Conservation (phyloP, 108 stramenopile species). For the Fistulifera pelliculosa region DNA sequence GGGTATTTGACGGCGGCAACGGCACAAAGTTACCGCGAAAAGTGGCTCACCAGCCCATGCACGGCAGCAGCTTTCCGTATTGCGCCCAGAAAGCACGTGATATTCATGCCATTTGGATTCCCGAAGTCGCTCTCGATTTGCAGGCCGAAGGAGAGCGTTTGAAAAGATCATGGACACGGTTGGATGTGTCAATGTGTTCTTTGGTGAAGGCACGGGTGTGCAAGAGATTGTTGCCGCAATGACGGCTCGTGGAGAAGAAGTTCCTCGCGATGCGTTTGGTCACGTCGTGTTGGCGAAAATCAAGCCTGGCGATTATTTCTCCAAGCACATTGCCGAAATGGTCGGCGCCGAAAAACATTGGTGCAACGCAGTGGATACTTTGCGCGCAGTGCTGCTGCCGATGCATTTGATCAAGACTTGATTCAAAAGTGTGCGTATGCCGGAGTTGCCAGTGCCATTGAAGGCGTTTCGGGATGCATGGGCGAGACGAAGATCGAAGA, state of each 20-base stretch:
- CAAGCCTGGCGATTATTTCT: conserved; percentile 83
- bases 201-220: conserved; percentile 86
- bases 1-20: conserved; percentile 82
- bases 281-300: conserved; percentile 82
- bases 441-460: conserved; percentile 76
- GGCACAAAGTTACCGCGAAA: conserved; percentile 65
- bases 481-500: conserved; percentile 87
- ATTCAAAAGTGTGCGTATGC: conserved; percentile 74
- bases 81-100: conserved; percentile 47
- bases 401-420: conserved; percentile 74
- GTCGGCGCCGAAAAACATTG: conserved; percentile 84
- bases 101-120: conserved; percentile 88
- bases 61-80: conserved; percentile 24
- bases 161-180: conserved; percentile 75
- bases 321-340: conserved; percentile 54
- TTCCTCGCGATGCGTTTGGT: conserved; percentile 83
- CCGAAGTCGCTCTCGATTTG: conserved; percentile 68
- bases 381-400: conserved; percentile 78
- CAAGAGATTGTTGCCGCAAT: conserved; percentile 77
- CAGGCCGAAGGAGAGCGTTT: conserved; percentile 69
- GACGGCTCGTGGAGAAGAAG: conserved; percentile 44
- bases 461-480: conserved; percentile 76
- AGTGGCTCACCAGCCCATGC: conserved; percentile 32
- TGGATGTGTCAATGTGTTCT: conserved; percentile 86
- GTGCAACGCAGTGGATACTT: conserved; percentile 91